Percentiles rank a stretch among this genome's conserved stretches.
These are phyloP conservation scores for Sungouiella thailandica DNA, from an alignment of 805 yeast genomes.

Conservation along the genomic window DNA sequence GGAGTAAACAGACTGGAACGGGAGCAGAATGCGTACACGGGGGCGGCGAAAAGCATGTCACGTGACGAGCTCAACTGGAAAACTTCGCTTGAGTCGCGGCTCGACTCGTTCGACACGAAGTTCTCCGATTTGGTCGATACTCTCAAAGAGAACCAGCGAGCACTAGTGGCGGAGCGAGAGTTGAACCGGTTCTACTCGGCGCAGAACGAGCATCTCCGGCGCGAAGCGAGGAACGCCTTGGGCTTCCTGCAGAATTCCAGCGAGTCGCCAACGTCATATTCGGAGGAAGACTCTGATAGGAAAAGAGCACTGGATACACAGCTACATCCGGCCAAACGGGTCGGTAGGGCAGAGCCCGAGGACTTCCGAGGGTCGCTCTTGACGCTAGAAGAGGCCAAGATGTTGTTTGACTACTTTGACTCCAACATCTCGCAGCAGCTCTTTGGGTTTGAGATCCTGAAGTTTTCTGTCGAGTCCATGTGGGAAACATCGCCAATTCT, in stretches of 20 bases:
- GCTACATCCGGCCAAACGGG: not conserved
- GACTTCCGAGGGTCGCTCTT: slow-evolving; percentile 38
- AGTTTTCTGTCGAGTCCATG: slow-evolving; percentile 42
- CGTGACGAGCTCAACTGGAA: slow-evolving; percentile 33
- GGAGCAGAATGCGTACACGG: slow-evolving; percentile 1
- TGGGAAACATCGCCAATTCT: slow-evolving; percentile 56
- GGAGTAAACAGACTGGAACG: not conserved
- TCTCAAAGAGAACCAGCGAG: slow-evolving; percentile 27
- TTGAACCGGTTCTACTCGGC: slow-evolving; percentile 3
- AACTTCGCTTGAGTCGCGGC: slow-evolving; percentile 28
- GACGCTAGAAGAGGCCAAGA: slow-evolving; percentile 38
- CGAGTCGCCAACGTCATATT: not conserved
- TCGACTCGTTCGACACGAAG: slow-evolving; percentile 33
- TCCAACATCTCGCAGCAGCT: slow-evolving; percentile 55
- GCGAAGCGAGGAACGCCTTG: not conserved
- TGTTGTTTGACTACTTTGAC: slow-evolving; percentile 48
- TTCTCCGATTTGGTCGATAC: slow-evolving; percentile 34
- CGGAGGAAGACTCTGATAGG: not conserved
- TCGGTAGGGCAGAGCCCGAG: slow-evolving; percentile 1
- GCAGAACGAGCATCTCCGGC: not conserved
- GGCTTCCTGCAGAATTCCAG: no score
- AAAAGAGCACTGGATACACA: not conserved
- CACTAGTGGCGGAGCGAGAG: slow-evolving; percentile 19
- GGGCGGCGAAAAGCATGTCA: not conserved
- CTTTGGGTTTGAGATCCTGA: slow-evolving; percentile 58